Percentiles rank a stretch among this genome's conserved stretches.
These are phyloP conservation scores for Neofusicoccum sp. DNA, from an alignment of 2,329 filamentous ascomycete species.

Conservation along the genomic window DNA sequence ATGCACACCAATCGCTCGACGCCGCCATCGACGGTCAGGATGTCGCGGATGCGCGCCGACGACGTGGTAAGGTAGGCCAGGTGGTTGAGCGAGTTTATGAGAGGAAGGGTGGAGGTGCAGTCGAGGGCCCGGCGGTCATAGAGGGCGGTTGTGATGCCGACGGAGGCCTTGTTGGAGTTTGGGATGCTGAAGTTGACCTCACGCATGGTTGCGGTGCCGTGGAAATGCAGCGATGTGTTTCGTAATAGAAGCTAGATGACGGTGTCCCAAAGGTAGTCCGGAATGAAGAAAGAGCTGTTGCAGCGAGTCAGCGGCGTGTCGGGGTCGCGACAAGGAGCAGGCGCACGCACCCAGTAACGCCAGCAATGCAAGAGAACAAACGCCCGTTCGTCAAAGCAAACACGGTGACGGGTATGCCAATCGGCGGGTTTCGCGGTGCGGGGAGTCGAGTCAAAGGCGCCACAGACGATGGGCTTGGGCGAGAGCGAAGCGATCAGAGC, in stretches of 20 bases:
- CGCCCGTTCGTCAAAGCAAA: slow-evolving; percentile 12
- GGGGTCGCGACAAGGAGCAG: not conserved
- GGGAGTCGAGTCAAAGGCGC: slow-evolving; percentile 9
- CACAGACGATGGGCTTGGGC: slow-evolving; percentile 7
- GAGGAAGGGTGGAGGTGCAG: slow-evolving; percentile 93
- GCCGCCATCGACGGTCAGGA: slow-evolving; percentile 96
- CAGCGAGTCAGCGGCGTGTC: slow-evolving; percentile 32
- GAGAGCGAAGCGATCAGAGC: slow-evolving; percentile 17
- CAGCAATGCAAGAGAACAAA: slow-evolving; percentile 20
- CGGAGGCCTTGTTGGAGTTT: slow-evolving; percentile 98
- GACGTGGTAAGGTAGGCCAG: slow-evolving; percentile 98
- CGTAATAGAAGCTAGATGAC: not conserved
- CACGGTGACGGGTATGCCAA: slow-evolving; percentile 15
- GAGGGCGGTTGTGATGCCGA: slow-evolving; percentile 96
- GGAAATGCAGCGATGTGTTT: not conserved
- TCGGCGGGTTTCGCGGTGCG: not conserved
- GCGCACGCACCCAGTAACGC: slow-evolving; percentile 17
- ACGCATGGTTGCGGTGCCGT: slow-evolving; percentile 70
- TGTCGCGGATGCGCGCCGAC: slow-evolving; percentile 94
- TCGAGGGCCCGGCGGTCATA: slow-evolving; percentile 97
- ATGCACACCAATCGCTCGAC: slow-evolving; percentile 97
- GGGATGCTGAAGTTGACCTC: slow-evolving; percentile 99
- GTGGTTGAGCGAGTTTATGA: slow-evolving; percentile 99
- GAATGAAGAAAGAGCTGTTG: slow-evolving; percentile 27
- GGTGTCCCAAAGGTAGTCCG: slow-evolving; percentile 1